Base-by-base conservation (phyloP, 2,329 filamentous ascomycete genomes). In the Venturia pyrina region DNA sequence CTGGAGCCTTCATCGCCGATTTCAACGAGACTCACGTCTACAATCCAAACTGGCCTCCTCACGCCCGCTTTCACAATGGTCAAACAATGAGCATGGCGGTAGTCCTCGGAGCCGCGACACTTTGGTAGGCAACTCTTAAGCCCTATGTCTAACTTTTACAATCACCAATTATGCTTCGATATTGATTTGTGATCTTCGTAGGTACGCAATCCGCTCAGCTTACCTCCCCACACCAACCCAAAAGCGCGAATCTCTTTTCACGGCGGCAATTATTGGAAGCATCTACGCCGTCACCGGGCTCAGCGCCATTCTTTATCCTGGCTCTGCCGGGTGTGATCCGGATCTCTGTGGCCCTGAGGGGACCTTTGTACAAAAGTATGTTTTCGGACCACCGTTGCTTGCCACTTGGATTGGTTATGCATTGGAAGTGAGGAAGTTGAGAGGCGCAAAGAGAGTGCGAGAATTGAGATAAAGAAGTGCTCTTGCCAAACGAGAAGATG, bases 11-110 rank as follows among this genome's bases (percentile, higher is more conserved):
- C 65, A 10, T 71, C 7, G 74, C 73, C 56, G 75, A 76, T 67
- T 76, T 70, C 69, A 75, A 71, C 69, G 72, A 79, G 64, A 81
- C 79, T 1, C 80, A 82, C 72, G 73, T 82, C 67, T 72, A 74
- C 64, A 82, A 83, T 69, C 79, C 80, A 0, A 70, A 71, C 63
- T 83, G 81, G 81, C 77, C 79, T 1, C 79, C 79, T 0, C 81
- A 83, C 70, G 81, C 80, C 6, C 77, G 77, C 66, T 5, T 65
- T 72, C 1, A 77, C 74, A 10, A 66, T 78, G 65, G 65, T 40
- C 65, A 66, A 48, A 66, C 65, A 28, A 66, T 66, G 65, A 64
- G 60, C 40, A 66, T 66, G 65, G 0, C 81, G 77, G 68, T 78
- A 75, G 64, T 69, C 73, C 5, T 77, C 70, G 66, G 69, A 72